A percentile compares a stretch with the other conserved stretches of the same genome.
Conservation (phyloP, 1,139 yeast species). For the Candida pseudoviswanathii region DNA sequence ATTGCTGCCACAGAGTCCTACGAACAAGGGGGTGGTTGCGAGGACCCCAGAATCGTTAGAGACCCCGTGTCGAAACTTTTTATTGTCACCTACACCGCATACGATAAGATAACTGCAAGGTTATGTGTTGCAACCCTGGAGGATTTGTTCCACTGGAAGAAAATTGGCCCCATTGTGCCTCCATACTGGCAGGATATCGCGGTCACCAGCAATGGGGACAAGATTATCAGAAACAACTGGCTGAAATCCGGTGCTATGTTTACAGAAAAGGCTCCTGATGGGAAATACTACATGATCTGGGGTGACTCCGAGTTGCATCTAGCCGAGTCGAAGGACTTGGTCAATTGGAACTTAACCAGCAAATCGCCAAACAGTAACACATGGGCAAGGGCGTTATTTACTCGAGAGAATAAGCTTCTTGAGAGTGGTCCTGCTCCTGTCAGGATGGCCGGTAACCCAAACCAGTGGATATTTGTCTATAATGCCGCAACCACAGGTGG, state of each 20-base stretch:
- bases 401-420: constrained; percentile 41
- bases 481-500: constrained; percentile 46
- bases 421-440: constrained; percentile 51
- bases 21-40: constrained; percentile 48
- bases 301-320: constrained; percentile 45
- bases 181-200: constrained; percentile 40
- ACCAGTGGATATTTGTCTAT: constrained; percentile 43
- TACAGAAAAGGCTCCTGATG: constrained; percentile 34
- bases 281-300: constrained; percentile 48
- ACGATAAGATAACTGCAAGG: constrained; percentile 37
- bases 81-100: constrained; percentile 47
- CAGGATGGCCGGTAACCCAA: constrained; percentile 30
- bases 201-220: constrained; percentile 23
- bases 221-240: constrained; percentile 37
- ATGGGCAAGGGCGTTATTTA: constrained; percentile 33
- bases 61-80: constrained; percentile 39
- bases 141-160: constrained; percentile 43
- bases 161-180: constrained; percentile 40
- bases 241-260: constrained; percentile 50
- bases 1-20: constrained; percentile 41
- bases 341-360: constrained; percentile 35
- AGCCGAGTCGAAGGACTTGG: constrained; percentile 38
- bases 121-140: constrained; percentile 45
- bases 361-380: constrained; percentile 23
- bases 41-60: constrained; percentile 47